phyloP scores from a whole-genome alignment of 176 grass and related monocot genomes.

The Dendrocalamus sinicus region DNA sequence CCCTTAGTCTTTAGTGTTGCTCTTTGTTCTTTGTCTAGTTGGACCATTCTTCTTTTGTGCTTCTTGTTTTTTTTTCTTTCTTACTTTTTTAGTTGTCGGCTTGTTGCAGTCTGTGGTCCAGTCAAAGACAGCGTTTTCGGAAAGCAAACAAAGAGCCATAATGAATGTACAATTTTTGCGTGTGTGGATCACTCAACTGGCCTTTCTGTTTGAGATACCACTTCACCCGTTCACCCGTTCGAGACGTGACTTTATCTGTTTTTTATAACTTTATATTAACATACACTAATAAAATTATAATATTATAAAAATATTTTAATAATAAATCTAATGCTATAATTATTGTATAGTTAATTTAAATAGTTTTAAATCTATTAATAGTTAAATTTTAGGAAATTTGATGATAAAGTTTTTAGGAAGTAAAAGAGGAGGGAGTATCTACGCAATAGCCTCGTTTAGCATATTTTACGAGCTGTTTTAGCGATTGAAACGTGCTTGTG shows the following conservation, averaged over 20 bases:
- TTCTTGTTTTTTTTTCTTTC: not conserved
- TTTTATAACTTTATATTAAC: too few relatives aligned
- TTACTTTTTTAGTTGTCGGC: conserved; percentile 2
- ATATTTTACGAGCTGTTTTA: not conserved
- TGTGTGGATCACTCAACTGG: not conserved
- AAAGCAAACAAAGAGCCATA: not conserved
- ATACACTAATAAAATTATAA: too few relatives aligned
- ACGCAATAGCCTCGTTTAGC: not conserved
- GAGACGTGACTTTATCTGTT: too few relatives aligned
- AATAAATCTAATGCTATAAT: too few relatives aligned
- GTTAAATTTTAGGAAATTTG: too few relatives aligned
- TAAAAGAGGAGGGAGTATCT: too few relatives aligned
- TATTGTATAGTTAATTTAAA: too few relatives aligned
- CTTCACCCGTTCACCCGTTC: too few relatives aligned
- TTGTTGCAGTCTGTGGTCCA: conserved; percentile 3
- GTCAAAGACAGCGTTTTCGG: conserved; percentile 35
- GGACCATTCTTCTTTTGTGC: not conserved
- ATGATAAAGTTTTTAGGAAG: too few relatives aligned
- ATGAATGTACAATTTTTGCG: not conserved
- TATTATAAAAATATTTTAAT: too few relatives aligned
- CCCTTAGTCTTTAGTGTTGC: not conserved
- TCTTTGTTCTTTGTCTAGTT: not conserved
- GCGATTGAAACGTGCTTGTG: not conserved
- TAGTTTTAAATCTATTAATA: too few relatives aligned
- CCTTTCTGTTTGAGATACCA: not conserved